Evolutionary conservation across 1,284 basidiomycete species (phyloP).

Genomic region (Pseudozyma hubeiensis): DNA sequence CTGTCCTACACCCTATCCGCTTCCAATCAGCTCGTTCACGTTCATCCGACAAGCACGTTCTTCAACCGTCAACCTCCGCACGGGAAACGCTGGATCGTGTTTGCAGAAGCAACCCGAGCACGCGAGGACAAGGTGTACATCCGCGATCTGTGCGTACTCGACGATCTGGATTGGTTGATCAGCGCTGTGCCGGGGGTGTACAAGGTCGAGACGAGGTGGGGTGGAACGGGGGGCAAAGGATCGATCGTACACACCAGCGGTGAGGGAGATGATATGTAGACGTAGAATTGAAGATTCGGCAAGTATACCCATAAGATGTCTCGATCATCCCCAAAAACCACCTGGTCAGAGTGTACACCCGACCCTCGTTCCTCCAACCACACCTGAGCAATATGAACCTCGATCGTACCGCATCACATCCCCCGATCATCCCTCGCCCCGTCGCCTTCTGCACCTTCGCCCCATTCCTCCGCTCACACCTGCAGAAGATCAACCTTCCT

Average conservation of each 20-base stretch:
- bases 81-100: conserved; percentile 85
- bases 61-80: conserved; percentile 90
- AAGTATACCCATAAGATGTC: too few relatives aligned
- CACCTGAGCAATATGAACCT: too few relatives aligned
- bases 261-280: not conserved
- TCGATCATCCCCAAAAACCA: too few relatives aligned
- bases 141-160: conserved; percentile 72
- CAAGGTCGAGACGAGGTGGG: conserved; percentile 7
- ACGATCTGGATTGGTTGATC: conserved; percentile 65
- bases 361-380: too few relatives aligned
- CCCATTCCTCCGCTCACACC: not conserved
- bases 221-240: not conserved
- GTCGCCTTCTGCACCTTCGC: too few relatives aligned
- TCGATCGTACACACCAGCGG: not conserved
- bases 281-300: too few relatives aligned
- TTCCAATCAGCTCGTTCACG: conserved; percentile 80
- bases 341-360: too few relatives aligned
- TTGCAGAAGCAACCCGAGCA: conserved; percentile 85
- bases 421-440: too few relatives aligned
- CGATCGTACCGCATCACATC: too few relatives aligned
- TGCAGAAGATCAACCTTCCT: conserved; percentile 19
- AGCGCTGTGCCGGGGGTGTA: conserved; percentile 51
- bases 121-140: conserved; percentile 75
- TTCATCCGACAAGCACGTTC: conserved; percentile 92
- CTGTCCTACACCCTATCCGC: conserved; percentile 80